Percentiles rank a stretch among this genome's conserved stretches.
Evolutionary conservation across 2,329 filamentous ascomycete genomes (phyloP).

Genomic region (Penicillium sp.): DNA sequence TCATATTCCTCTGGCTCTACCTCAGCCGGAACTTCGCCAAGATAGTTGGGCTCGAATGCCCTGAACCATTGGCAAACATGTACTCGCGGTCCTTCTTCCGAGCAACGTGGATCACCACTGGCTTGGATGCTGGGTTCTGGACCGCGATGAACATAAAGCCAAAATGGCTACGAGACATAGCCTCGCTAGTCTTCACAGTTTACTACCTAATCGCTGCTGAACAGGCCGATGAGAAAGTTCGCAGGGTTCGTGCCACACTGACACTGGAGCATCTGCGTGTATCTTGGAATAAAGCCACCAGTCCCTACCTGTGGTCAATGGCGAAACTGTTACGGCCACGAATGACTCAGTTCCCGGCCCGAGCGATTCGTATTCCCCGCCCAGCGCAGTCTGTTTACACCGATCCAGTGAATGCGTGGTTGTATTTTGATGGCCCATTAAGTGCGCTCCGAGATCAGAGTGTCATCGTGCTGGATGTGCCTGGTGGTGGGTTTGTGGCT

Average conservation of each 20-base stretch:
- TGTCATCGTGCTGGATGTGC: slow-evolving; percentile 81
- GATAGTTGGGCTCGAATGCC: slow-evolving; percentile 83
- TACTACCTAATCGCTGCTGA: slow-evolving; percentile 95
- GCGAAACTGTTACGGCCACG: slow-evolving; percentile 73
- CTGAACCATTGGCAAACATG: slow-evolving; percentile 89
- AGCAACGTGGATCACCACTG: slow-evolving; percentile 94
- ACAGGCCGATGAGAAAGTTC: slow-evolving; percentile 92
- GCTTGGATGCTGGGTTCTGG: slow-evolving; percentile 95
- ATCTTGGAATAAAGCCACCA: slow-evolving; percentile 92
- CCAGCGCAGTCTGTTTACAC: slow-evolving; percentile 77
- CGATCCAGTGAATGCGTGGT: slow-evolving; percentile 80
- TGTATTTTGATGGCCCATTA: slow-evolving; percentile 90
- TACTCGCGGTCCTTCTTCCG: slow-evolving; percentile 92
- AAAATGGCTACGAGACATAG: slow-evolving; percentile 78
- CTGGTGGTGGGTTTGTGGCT: slow-evolving; percentile 91
- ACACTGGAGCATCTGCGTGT: slow-evolving; percentile 90
- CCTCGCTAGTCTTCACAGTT: slow-evolving; percentile 77
- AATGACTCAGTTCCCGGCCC: slow-evolving; percentile 76
- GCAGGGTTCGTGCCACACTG: slow-evolving; percentile 80
- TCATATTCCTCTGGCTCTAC: slow-evolving; percentile 90
- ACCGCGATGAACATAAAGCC: slow-evolving; percentile 88
- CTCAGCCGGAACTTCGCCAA: slow-evolving; percentile 90
- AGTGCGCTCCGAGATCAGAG: slow-evolving; percentile 73
- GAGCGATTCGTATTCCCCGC: slow-evolving; percentile 79
- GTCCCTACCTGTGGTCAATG: slow-evolving; percentile 76